Evolutionary conservation across 2,329 filamentous ascomycete genomes (phyloP), one percentile per base, ranked within the genome.

Genomic region (Ciborinia camelliae): DNA sequence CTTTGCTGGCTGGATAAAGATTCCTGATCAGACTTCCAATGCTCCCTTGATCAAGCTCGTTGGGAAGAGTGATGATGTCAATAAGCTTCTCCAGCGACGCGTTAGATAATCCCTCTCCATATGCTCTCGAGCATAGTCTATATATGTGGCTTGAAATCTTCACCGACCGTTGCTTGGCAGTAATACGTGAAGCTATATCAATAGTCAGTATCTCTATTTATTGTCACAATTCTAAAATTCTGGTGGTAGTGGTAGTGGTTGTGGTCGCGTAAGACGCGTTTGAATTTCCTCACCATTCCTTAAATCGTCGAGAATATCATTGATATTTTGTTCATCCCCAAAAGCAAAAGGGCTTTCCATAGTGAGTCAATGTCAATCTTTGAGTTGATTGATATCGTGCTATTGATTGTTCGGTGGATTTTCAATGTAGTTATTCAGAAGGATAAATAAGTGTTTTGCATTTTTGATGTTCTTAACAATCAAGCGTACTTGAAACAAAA

Each of bases 41-140:
- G 69, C 87, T 92, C 35, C 86, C 86, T 76, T 95, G 92, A 75
- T 95, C 91, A 28, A 96, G 82, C 70, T 88, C 80, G 70, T 82
- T 90, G 54, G 86, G 86, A 28, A 80, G 79, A 26, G 87, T 88
- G 69, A 91, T 77, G 64, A 94, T 80, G 65, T 87, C 83, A 69
- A 95, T 78, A 39, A 96, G 79, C 62, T 82, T 80, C 63, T 81
- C 78, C 57, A 96, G 81, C 35, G 84, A 81, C 47, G 82, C 79
- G 8, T 83, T 80, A 48, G 86, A 78, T 61, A 95, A 80, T 9
- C 92, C 92, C 65, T 83, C 79, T 67, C 89, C 86, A 76, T 90
- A 91, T 14, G 86, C 85, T 68, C 84, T 78, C 6, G 83, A 82
- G 54, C 83, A 80, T 64, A 92, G 80, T 32, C 78, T 83, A 74